These are phyloP conservation scores for Aspergillus brasiliensis DNA, from an alignment of 2,329 filamentous ascomycete genomes.

Conservation along the genomic window DNA sequence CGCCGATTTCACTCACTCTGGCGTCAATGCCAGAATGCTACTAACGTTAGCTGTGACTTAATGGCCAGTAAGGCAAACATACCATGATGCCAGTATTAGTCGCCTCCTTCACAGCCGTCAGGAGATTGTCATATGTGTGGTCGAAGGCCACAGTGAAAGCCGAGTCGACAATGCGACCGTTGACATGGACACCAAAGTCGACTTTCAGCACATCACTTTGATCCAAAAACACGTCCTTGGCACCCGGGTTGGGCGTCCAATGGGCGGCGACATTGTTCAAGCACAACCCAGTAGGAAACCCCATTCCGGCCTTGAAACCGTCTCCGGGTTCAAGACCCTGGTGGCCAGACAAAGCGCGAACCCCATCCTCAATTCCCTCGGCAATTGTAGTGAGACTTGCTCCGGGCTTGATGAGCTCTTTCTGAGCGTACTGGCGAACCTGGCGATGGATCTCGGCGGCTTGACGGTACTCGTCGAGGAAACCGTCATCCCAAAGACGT, in stretches of 20 bases:
- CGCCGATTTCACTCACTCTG: conserved; percentile 57
- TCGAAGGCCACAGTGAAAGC: conserved; percentile 80
- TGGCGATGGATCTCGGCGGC: conserved; percentile 60
- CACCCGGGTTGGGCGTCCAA: conserved; percentile 59
- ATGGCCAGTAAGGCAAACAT: background rate
- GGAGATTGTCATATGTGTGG: conserved; percentile 71
- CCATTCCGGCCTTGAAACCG: conserved; percentile 54
- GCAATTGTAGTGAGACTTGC: conserved; percentile 53
- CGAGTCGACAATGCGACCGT: conserved; percentile 77
- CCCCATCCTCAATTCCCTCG: conserved; percentile 57
- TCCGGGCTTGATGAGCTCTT: conserved; percentile 52
- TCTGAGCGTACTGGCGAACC: conserved; percentile 54
- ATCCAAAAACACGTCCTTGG: conserved; percentile 70
- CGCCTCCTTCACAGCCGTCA: conserved; percentile 61
- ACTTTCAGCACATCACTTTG: conserved; percentile 79
- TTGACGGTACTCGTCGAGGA: conserved; percentile 58
- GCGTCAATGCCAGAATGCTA: conserved; percentile 58
- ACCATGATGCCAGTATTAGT: conserved; percentile 55
- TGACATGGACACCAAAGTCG: conserved; percentile 79
- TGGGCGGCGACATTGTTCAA: conserved; percentile 59
- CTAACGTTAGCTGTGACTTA: conserved; percentile 8
- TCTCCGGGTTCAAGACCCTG: conserved; percentile 56
- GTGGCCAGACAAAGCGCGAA: conserved; percentile 54
- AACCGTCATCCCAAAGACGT: conserved; percentile 48
- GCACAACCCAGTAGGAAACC: conserved; percentile 58